Evolutionary conservation across 495 filamentous ascomycete genomes (phyloP), one percentile per base, ranked within the genome.

Genomic region (Xylaria venustula): DNA sequence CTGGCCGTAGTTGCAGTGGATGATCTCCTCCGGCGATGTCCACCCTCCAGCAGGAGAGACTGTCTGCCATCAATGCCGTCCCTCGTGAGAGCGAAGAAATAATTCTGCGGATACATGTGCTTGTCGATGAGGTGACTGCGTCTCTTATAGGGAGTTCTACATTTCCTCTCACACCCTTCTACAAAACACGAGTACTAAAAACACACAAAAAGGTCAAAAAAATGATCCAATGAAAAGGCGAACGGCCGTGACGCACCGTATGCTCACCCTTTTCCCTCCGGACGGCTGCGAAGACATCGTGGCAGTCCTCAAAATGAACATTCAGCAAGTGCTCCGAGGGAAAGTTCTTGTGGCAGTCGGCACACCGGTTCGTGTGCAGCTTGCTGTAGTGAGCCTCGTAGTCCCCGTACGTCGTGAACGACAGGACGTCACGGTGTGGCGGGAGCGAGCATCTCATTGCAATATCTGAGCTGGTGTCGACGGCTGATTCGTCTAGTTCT

Each of bases 141-240:
- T 47, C 94, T 84, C 72, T 96, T 98, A 62, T 90, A 83, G 4
- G 90, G 87, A 7, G 87, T 92, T 26, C 83, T 87, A 75, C 93
- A 98, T 74, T 92, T 87, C 58, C 88, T 80, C 47, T 96, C 92
- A 67, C 94, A 98, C 46, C 81, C 85, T 67, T 96, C 89, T 15
- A 97, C 87, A 69, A 98, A 94, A 71, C 94, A 98, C 2, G 80
- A 83, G 71, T 90, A 97, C 89, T 95, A n/a, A n/a, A n/a, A n/a
- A n/a, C n/a, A 45, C 11, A 19, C 25, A 22, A 44, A 49, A 40
- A 11, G 37, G 64, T 53, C 64, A 65, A 40, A 54, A 58, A 3
- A 65, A 54, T 51, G 47, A 15, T 32, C 7, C 15, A 58, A 25
- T 7, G 49, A 37, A 1, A 52, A n/a, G 23, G 20, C 50, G 42